Evolutionary conservation across 768 basidiomycete genomes (phyloP), one percentile per base, ranked within the genome.

Genomic region (Agaricus subrufescens): DNA sequence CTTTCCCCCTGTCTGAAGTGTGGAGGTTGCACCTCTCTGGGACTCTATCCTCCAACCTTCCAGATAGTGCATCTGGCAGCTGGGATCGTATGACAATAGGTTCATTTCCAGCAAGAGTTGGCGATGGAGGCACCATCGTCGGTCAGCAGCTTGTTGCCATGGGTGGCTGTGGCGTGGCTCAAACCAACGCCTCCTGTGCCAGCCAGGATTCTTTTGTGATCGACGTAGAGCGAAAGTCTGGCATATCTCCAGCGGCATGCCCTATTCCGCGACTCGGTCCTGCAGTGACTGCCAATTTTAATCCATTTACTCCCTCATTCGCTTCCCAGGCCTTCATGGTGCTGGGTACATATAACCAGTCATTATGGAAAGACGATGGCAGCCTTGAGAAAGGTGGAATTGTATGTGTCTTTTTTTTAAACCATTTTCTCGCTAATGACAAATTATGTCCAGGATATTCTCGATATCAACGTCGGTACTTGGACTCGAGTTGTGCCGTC

Each of bases 401-500:
- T 53, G 90, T 86, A 65, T 64, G 84, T 68, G 56, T 31, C 23
- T 52, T 43, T 46, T 48, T 52, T 29, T 11, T 27, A 11, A 49
- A 52, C 45, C 47, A 39, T 48, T 42, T 37, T 53, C 25, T 30
- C 10, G 12, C 7, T 39, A 29, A 40, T 8, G 57, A 25, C 43
- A 26, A 31, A 59, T 40, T 58, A 56, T 15, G 40, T 57, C 2
- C 51, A 87, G 86, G 84, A 79, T 54, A 72, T 91, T 11, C 70
- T 91, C 39, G 81, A 89, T 60, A 73, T 77, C 31, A 71, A 75
- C 34, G 79, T 83, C 2, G 85, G 80, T 5, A 72, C 78, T 8
- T 92, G 89, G 91, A 83, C 81, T 46, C 80, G 90, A 61, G 67
- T 89, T 15, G 68, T 91, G 37, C 90, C 90, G 39, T 76, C 90